Conservation (phyloP, 176 grass and related monocot species). For the Eleusine coracana region DNA sequence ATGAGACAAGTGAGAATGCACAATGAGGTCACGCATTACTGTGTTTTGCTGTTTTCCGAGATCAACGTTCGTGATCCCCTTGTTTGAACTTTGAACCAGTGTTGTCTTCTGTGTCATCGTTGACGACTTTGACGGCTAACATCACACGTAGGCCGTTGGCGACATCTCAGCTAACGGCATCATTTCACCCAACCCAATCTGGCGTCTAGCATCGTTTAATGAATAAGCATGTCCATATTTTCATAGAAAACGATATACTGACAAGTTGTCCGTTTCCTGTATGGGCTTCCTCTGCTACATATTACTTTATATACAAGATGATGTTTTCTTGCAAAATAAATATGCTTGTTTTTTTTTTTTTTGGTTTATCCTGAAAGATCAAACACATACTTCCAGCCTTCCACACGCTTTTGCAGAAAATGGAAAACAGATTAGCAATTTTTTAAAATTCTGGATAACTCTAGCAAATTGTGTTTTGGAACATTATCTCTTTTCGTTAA, state of each 20-base stretch:
- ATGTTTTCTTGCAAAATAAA: not conserved
- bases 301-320: not conserved
- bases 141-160: slow-evolving; percentile 15
- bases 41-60: not conserved
- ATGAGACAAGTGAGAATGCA: not conserved
- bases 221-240: slow-evolving; percentile 1
- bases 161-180: slow-evolving; percentile 57
- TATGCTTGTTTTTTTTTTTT: no score
- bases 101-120: slow-evolving; percentile 22
- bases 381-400: no score
- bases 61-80: not conserved
- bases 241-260: not conserved
- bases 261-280: not conserved
- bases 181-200: slow-evolving; percentile 52
- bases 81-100: not conserved
- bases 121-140: slow-evolving; percentile 27
- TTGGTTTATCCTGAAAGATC: no score
- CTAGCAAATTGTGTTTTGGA: not conserved
- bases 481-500: slow-evolving; percentile 19
- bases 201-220: slow-evolving; percentile 15
- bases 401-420: no score
- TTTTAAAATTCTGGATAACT: no score
- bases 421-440: no score
- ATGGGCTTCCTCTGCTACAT: not conserved
- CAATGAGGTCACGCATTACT: not conserved